Evolutionary conservation across 1,139 yeast genomes (phyloP).

Genomic region (Magnusiomyces suaveolens): DNA sequence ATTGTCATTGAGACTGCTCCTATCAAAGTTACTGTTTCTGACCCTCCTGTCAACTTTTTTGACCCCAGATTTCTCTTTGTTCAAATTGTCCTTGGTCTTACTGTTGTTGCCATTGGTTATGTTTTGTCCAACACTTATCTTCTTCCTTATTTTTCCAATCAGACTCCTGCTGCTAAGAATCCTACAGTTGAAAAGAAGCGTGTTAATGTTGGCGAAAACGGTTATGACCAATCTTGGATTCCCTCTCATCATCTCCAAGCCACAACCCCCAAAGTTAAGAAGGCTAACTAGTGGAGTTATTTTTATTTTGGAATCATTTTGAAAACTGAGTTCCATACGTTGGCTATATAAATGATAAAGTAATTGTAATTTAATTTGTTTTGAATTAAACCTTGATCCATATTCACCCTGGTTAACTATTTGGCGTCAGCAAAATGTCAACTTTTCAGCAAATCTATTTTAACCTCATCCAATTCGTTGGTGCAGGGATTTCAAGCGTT

Average conservation of each 20-base stretch:
- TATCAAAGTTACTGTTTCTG: constrained; percentile 50
- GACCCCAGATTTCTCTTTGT: constrained; percentile 63
- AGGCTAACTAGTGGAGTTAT: neutral
- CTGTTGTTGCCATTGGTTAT: constrained; percentile 46
- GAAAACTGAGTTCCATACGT: too few species aligned
- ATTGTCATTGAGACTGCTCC: constrained; percentile 51
- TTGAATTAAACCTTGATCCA: too few species aligned
- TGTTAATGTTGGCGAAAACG: constrained; percentile 30
- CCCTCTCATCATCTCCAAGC: constrained; percentile 44
- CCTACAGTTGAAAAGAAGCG: constrained; percentile 26
- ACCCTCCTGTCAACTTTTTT: constrained; percentile 57
- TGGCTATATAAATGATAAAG: too few species aligned
- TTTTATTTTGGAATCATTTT: too few species aligned
- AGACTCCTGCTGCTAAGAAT: constrained; percentile 21
- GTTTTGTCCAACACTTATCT: constrained; percentile 40
- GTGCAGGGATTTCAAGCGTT: too few species aligned
- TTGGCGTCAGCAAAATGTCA: too few species aligned
- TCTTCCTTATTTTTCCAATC: constrained; percentile 30
- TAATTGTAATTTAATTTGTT: too few species aligned
- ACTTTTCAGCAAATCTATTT: too few species aligned
- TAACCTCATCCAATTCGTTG: too few species aligned
- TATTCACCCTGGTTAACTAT: too few species aligned
- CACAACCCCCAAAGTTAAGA: neutral
- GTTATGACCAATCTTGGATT: constrained; percentile 47
- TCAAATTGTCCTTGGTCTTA: constrained; percentile 44